Evolutionary conservation across 1,139 yeast species (phyloP), one percentile per base, ranked within the genome.

Genomic region (Pneumocystis oryctolagi): DNA sequence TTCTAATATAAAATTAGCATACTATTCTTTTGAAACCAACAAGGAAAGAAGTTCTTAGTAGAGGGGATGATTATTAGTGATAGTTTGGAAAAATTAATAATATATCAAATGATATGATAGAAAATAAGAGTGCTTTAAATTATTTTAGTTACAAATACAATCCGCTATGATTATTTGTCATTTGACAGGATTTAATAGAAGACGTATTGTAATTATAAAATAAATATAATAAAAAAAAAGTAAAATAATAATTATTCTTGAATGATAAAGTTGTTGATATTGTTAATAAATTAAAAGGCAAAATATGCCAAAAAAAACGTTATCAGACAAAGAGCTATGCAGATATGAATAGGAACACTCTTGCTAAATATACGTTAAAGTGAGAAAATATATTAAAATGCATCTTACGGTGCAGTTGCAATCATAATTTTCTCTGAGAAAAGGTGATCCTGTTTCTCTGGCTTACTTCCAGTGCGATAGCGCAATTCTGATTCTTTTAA

Each of bases 1-100:
- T 39, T 2, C 40, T 37, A 18, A 32, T 31, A 39, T 20, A 58
- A 28, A 20, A n/a, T 5, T 59, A 14, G 55, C 62, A 53, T 20
- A 61, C 47, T 20, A 82, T 92, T 62, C 78, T 94, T 69, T 79
- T 92, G 70, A 94, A 90, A 71, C 95, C 97, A 32, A 89, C 89
- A 65, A 83, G 82, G 74, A 92, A 92, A 77, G 99, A 92, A 75
- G 94, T 92, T 60, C 90, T 92, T 30, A 88, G 96, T 47, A 82
- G 92, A 69, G 98, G 99, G 62, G 97, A 89, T 63, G 98, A 92
- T 75, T 94, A 84, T 72, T 92, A 73, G 68, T 59, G 34, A 68
- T 70, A 37, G 16, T 69, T 1, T 53, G 69, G 30, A 56, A 32
- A 0, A 59, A 63, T 1, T 39, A 69, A 62, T 61, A 66, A 37